Base-by-base conservation (phyloP, 2,329 filamentous ascomycete species). In the Rhinocladiella mackenziei region DNA sequence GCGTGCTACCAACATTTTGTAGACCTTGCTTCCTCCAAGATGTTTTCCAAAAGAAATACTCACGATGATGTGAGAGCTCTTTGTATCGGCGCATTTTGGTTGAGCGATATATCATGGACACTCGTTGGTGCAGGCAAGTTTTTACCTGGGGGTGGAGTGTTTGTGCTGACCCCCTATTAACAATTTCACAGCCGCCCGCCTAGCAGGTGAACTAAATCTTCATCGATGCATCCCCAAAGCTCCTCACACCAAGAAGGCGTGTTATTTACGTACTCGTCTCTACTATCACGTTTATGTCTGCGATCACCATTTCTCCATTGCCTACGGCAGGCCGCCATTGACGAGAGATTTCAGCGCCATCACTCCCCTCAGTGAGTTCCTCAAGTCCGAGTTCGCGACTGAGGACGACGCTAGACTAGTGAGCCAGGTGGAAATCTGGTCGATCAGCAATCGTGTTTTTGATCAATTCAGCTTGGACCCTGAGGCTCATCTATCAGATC, bases 261-360 rank as follows among this genome's bases (percentile, higher is more conserved):
- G 51, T 25, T 66, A 74, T 39, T 63, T 72, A 1, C 65, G 67
- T 15, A 70, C 78, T 4, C 69, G 78, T 10, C 60, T 82, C 8
- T 81, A 77, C 77, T 81, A 80, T 58, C 59, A 80, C 22, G 62
- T 80, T 1, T 83, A 81, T 54, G 76, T 81, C 2, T 82, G 78
- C 56, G 80, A 83, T 54, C 78, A 81, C 48, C 80, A 83, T 58
- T 76, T 81, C 18, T 78, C 76, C 8, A 80, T 79, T 11, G 62
- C 79, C 0, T 80, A 81, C 40, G 76, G 76, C 2, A 67, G 78
- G 2, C 75, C 76, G 1, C 73, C 76, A 0, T 71, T 80, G 9
- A 74, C 80, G 0, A 72, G 75, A 18, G 77, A 80, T 36, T 77
- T 81, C 43, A 60, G 66, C 11, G 71, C 74, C 0, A 75, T 80